These are phyloP conservation scores for Jatropha podagrica DNA, from an alignment of 441 rosid species.

Conservation along the genomic window DNA sequence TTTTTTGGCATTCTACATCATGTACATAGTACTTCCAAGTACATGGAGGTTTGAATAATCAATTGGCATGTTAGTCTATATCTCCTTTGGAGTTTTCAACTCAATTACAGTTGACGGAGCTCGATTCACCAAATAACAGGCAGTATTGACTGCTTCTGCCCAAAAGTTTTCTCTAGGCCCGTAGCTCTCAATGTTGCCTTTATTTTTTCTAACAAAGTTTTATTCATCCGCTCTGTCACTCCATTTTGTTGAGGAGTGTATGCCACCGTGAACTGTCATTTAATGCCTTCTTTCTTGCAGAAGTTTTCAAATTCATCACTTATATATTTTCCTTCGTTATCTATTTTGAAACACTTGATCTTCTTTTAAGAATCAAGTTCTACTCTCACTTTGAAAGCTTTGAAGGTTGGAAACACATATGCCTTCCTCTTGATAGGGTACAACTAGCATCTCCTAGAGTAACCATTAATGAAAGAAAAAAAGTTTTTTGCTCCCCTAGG, in stretches of 20 bases:
- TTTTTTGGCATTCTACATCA: neutral
- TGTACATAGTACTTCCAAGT: too few relatives aligned
- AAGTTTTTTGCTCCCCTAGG: neutral
- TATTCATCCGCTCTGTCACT: neutral
- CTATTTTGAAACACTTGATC: neutral
- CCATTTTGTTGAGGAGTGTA: neutral
- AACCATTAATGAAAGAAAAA: too few relatives aligned
- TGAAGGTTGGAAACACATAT: too few relatives aligned
- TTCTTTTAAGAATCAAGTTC: neutral
- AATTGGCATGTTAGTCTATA: neutral
- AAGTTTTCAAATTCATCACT: neutral
- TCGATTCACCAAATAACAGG: neutral
- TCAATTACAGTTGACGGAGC: neutral
- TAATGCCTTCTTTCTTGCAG: neutral
- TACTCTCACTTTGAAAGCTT: too few relatives aligned
- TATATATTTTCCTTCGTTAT: neutral
- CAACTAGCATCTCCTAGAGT: neutral
- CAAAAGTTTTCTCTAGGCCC: neutral
- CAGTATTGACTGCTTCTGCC: neutral
- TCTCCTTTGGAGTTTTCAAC: neutral
- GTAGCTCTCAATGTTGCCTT: too few relatives aligned
- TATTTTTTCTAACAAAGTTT: neutral
- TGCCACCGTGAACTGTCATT: neutral
- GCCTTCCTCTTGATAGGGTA: too few relatives aligned
- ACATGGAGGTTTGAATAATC: too few relatives aligned